These are phyloP conservation scores for Eruca vesicaria DNA, from an alignment of 441 rosid species.

Conservation along the genomic window DNA sequence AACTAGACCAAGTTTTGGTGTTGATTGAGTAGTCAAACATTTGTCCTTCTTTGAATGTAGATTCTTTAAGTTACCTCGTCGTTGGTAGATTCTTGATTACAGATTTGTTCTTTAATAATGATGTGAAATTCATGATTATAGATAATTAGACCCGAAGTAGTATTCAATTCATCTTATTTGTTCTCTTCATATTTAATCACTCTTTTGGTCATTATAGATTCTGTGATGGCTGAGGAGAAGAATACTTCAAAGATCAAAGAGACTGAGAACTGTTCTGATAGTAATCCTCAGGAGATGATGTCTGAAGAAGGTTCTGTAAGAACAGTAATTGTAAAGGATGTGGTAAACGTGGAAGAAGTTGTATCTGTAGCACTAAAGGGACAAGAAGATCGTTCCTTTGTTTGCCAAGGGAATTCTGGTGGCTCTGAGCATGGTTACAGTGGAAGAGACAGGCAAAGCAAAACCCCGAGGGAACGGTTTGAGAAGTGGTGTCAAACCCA, in stretches of 20 bases:
- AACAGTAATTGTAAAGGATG: not conserved
- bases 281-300: not conserved
- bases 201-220: not conserved
- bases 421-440: no score
- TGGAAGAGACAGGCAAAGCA: no score
- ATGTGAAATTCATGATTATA: conserved; percentile 5
- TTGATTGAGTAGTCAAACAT: no score
- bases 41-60: not conserved
- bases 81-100: not conserved
- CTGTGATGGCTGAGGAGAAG: conserved; percentile 37
- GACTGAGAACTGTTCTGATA: not conserved
- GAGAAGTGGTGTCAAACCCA: no score
- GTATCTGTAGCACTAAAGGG: not conserved
- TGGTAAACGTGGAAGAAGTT: conserved; percentile 14
- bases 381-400: no score
- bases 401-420: no score
- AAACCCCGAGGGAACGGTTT: no score
- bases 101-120: not conserved
- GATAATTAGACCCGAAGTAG: not conserved
- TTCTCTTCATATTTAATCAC: not conserved
- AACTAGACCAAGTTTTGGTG: no score
- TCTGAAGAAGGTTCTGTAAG: conserved; percentile 1
- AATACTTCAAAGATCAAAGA: conserved; percentile 25
- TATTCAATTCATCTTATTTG: not conserved
- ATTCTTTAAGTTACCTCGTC: not conserved